These are phyloP conservation scores for Panicum virgatum DNA, from an alignment of 202 grass and related monocot genomes.

Conservation along the genomic window DNA sequence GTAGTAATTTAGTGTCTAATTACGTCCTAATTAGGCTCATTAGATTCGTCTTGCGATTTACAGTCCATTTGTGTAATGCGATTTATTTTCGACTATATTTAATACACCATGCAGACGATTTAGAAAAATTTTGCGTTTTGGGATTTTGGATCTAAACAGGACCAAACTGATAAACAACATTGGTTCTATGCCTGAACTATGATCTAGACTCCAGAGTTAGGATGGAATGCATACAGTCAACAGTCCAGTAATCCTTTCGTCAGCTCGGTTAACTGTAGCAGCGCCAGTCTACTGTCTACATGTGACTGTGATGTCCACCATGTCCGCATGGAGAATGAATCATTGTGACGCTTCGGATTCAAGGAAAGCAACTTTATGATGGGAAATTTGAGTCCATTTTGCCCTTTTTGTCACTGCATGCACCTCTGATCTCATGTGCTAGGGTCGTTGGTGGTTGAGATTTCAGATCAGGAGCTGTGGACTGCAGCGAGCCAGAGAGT, in stretches of 20 bases:
- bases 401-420: neutral
- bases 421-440: neutral
- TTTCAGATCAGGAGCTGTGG: constrained; percentile 11
- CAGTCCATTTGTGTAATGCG: too few relatives aligned
- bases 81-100: too few relatives aligned
- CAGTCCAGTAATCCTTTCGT: neutral
- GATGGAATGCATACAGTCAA: neutral
- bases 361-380: neutral
- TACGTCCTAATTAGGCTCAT: too few relatives aligned
- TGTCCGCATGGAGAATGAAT: neutral
- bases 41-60: too few relatives aligned
- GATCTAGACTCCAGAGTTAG: neutral
- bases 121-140: too few relatives aligned
- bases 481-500: neutral
- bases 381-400: neutral
- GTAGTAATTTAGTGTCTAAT: too few relatives aligned
- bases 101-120: too few relatives aligned
- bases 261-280: neutral
- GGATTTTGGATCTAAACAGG: too few relatives aligned
- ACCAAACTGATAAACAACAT: neutral
- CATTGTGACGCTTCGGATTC: neutral
- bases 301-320: neutral
- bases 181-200: neutral
- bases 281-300: neutral
- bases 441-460: neutral